Evolutionary conservation across 257 asterid species (phyloP).

Genomic region (Scutellaria minor): DNA sequence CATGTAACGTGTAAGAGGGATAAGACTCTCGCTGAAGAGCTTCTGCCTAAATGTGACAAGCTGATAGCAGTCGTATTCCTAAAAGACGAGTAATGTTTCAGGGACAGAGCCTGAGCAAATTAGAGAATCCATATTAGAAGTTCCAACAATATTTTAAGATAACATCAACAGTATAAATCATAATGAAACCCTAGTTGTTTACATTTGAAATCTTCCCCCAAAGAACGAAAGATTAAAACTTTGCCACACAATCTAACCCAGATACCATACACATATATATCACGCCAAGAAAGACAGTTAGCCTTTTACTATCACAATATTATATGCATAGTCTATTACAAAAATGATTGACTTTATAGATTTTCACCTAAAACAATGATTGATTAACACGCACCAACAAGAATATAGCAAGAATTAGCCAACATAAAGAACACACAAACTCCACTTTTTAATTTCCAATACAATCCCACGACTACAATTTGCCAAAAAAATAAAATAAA

Average conservation of each 20-base stretch:
- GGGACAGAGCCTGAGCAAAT: conserved; percentile 72
- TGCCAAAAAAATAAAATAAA: background rate
- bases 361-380: background rate
- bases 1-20: conserved; percentile 52
- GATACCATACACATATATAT: no score
- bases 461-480: conserved; percentile 20
- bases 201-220: conserved; percentile 14
- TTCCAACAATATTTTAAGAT: conserved; percentile 20
- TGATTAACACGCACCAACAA: background rate
- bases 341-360: background rate
- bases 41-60: conserved; percentile 57
- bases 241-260: background rate
- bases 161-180: conserved; percentile 17
- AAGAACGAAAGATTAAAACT: conserved; percentile 10
- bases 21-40: conserved; percentile 57
- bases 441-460: conserved; percentile 9
- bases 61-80: conserved; percentile 61
- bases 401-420: conserved; percentile 12
- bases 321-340: background rate
- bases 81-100: conserved; percentile 67
- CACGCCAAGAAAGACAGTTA: background rate
- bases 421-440: background rate
- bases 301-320: background rate
- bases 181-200: conserved; percentile 17
- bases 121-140: conserved; percentile 43